A percentile compares a stretch with the other conserved stretches of the same genome.
phyloP scores from a whole-genome alignment of 805 yeast genomes.

The Citeromyces nyonsensis region DNA sequence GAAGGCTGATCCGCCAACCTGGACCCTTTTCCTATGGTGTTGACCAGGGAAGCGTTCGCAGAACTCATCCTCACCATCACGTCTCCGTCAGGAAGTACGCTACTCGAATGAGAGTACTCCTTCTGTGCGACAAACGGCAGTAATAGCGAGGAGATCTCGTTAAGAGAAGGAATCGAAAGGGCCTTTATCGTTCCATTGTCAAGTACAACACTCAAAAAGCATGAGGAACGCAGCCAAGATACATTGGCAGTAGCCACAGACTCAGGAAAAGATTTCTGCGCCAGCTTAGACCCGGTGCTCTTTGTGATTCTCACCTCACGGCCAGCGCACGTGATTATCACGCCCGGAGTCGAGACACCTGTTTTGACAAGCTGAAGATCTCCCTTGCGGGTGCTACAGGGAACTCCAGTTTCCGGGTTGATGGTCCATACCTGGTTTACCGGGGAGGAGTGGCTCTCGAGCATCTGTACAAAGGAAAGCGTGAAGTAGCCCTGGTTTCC shows the following conservation, averaged over 20 bases:
- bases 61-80: conserved; percentile 37
- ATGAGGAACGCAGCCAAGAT: neutral
- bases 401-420: conserved; percentile 40
- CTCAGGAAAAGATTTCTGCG: conserved; percentile 46
- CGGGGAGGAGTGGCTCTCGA: neutral
- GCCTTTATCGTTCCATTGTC: conserved; percentile 9
- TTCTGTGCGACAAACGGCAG: conserved; percentile 26
- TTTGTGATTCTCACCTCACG: conserved; percentile 49
- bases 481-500: conserved; percentile 42
- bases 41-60: conserved; percentile 36
- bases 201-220: conserved; percentile 1
- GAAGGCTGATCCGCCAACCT: conserved; percentile 29
- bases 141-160: conserved; percentile 34
- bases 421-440: conserved; percentile 17
- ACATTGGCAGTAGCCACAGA: conserved; percentile 33
- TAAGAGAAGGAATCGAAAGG: conserved; percentile 44
- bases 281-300: conserved; percentile 42
- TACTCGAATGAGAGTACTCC: conserved; percentile 22
- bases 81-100: conserved; percentile 29
- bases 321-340: conserved; percentile 35
- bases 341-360: conserved; percentile 50
- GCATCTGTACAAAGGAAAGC: conserved; percentile 17
- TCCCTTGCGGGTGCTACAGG: conserved; percentile 47
- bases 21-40: conserved; percentile 20
- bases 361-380: conserved; percentile 41